Base-by-base conservation (phyloP, 2,329 filamentous ascomycete genomes). In the Trichoderma endophyticum region DNA sequence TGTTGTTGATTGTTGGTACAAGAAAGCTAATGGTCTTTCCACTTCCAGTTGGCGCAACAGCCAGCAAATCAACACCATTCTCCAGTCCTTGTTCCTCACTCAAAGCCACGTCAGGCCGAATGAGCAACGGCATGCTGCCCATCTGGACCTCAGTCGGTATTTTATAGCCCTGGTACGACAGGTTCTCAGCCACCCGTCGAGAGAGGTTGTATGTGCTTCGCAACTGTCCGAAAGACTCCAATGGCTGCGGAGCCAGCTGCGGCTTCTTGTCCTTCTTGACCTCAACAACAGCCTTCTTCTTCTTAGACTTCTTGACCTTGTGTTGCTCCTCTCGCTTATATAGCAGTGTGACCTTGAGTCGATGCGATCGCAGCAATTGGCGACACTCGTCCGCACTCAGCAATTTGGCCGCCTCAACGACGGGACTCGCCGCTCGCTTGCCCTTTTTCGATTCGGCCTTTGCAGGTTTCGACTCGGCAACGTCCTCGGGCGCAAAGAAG, bases 21-120 rank as follows among this genome's bases (percentile, higher is more conserved):
- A 98, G 82, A 78, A 98, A 99, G 21, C 94, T 94, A 74, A 99
- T 85, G 0, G 96, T 99, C 85, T 99, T 99, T 59, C 96, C 96
- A 80, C 95, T 98, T 28, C 96, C 96, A 0, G 96, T 99, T 1
- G 96, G 96, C 3, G 96, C 96, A 57, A 98, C 90, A 0, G 93
- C 93, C 74, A 99, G 82, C 51, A 99, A 89, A 83, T 99, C 91
- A 5, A 95, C 84, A 9, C 80, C 80, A 15, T 75, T 72, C 3
- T 79, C 78, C 24, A 84, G 72, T 24, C 81, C 80, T 26, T 78
- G 78, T 30, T 79, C 81, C 4, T 79, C 80, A 14, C 79, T 78
- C 34, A 90, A 81, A 0, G 87, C 87, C 71, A 81, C 83, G 73
- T 85, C 83, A 0, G 88, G 85, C 18, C 86, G 82, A 34, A 98